phyloP scores from a whole-genome alignment of 352 stramenopile species.

The Phytophthora hybrid region DNA sequence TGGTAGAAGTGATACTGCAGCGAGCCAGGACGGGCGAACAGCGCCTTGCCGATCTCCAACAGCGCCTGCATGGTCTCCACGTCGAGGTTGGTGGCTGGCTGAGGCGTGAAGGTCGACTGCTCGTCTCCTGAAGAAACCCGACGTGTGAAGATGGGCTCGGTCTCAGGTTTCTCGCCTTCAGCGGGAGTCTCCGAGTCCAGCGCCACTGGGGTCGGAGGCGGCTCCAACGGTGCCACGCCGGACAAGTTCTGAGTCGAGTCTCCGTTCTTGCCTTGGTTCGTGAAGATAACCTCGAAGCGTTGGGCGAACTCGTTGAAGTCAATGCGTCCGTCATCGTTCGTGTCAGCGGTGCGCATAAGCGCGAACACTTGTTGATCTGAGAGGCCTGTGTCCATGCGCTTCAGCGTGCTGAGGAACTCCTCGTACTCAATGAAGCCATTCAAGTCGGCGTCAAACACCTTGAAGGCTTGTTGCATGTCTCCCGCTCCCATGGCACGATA shows the following conservation, averaged over 20 bases:
- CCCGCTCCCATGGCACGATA: slow-evolving; percentile 93
- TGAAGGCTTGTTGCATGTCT: slow-evolving; percentile 90
- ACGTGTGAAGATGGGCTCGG: slow-evolving; percentile 49
- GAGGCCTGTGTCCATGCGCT: slow-evolving; percentile 93
- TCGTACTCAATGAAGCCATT: slow-evolving; percentile 95
- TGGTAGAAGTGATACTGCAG: slow-evolving; percentile 86
- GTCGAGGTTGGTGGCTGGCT: slow-evolving; percentile 70
- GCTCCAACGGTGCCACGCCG: slow-evolving; percentile 11
- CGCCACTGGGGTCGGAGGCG: slow-evolving; percentile 29
- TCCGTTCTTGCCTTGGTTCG: slow-evolving; percentile 56
- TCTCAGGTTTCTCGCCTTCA: slow-evolving; percentile 22
- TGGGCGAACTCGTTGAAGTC: slow-evolving; percentile 93
- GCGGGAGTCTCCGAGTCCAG: slow-evolving; percentile 20
- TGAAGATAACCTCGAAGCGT: slow-evolving; percentile 94
- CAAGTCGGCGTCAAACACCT: slow-evolving; percentile 91
- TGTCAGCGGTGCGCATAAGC: slow-evolving; percentile 93
- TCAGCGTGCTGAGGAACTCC: slow-evolving; percentile 92
- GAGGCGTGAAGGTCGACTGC: slow-evolving; percentile 65
- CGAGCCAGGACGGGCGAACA: slow-evolving; percentile 79
- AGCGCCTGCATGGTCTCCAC: slow-evolving; percentile 86
- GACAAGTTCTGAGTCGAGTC: slow-evolving; percentile 26
- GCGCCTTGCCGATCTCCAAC: slow-evolving; percentile 77
- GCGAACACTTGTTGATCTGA: slow-evolving; percentile 94
- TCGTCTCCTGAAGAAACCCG: slow-evolving; percentile 70
- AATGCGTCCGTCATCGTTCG: slow-evolving; percentile 93